phyloP scores from a whole-genome alignment of 2,329 filamentous ascomycete genomes.

The Scytalidium lignicola region DNA sequence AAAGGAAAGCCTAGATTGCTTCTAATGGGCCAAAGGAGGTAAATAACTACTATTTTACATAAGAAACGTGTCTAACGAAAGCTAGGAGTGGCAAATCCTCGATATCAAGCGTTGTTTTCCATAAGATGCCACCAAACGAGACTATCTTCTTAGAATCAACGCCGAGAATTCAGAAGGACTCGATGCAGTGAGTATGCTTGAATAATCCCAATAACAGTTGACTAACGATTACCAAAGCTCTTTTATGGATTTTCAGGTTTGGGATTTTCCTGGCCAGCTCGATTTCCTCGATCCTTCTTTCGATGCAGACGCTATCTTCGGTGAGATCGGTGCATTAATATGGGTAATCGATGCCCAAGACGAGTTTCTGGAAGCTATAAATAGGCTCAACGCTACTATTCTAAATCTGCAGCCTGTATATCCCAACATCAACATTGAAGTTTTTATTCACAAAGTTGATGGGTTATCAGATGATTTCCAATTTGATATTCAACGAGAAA shows the following conservation, averaged over 20 bases:
- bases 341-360: conserved; percentile 99
- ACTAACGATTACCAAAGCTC: conserved; percentile 53
- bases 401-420: conserved; percentile 83
- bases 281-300: conserved; percentile 87
- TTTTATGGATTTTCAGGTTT: conserved; percentile 98
- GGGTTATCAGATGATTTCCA: conserved; percentile 97
- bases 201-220: neutral
- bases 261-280: conserved; percentile 94
- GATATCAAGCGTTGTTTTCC: conserved; percentile 98
- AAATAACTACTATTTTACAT: conserved; percentile 22
- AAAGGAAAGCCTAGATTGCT: conserved; percentile 77
- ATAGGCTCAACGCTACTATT: conserved; percentile 81
- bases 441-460: conserved; percentile 99
- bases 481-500: conserved; percentile 91
- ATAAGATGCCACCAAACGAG: conserved; percentile 93
- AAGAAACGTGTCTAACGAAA: conserved; percentile 11
- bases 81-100: conserved; percentile 93
- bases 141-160: conserved; percentile 95
- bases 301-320: conserved; percentile 90
- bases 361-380: conserved; percentile 90
- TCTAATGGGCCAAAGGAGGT: conserved; percentile 95
- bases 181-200: conserved; percentile 69
- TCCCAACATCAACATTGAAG: conserved; percentile 92
- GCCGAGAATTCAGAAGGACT: conserved; percentile 87
- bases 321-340: conserved; percentile 87